phyloP scores from a whole-genome alignment of 2,329 filamentous ascomycete species.

The Diaporthe citrichinensis region DNA sequence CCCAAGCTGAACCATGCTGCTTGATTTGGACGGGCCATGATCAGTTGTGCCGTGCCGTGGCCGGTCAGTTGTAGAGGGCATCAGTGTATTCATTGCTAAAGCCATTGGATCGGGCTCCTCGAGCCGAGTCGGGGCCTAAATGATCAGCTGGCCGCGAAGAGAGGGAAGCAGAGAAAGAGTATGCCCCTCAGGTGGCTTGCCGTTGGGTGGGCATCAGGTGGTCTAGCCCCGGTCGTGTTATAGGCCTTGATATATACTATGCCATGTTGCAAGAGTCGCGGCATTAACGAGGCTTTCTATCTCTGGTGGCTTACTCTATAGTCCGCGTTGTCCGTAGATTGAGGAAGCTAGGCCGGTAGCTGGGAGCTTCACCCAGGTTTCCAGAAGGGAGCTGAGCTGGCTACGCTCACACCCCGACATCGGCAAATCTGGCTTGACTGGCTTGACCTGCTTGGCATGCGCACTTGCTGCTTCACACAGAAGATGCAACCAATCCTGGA shows the following conservation, averaged over 20 bases:
- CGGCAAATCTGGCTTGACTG: slow-evolving; percentile 7
- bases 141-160: background rate
- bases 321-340: background rate
- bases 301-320: slow-evolving; percentile 2
- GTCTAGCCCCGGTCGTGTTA: background rate
- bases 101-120: background rate
- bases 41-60: background rate
- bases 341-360: slow-evolving; percentile 11
- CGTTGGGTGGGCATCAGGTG: background rate
- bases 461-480: slow-evolving; percentile 33
- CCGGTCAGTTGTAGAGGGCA: background rate
- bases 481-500: slow-evolving; percentile 33
- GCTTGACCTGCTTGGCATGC: slow-evolving; percentile 9
- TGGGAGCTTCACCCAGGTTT: slow-evolving; percentile 25
- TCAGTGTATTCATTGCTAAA: background rate
- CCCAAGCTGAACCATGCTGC: background rate
- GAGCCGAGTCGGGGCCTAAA: background rate
- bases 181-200: background rate
- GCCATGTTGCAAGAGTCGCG: background rate
- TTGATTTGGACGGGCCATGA: background rate
- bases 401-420: slow-evolving; percentile 35
- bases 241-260: slow-evolving; percentile 5
- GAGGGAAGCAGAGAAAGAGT: background rate
- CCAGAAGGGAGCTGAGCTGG: slow-evolving; percentile 20
- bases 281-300: slow-evolving; percentile 32